Conservation (phyloP, 768 basidiomycete species). For the Boletus rubroflammeus region DNA sequence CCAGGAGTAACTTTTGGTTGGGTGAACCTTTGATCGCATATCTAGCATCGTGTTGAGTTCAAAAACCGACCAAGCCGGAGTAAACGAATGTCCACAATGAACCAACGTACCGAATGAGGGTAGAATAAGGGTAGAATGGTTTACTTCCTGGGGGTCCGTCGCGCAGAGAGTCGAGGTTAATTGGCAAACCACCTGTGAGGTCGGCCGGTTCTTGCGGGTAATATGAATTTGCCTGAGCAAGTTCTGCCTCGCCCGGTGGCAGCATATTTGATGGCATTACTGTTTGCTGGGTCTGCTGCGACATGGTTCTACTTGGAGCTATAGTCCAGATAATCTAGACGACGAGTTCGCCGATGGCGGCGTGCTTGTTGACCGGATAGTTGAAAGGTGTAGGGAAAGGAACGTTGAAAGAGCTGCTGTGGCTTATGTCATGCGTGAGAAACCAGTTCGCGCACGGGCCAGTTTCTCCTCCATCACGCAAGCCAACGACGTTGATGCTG, state of each 20-base stretch:
- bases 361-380: slow-evolving; percentile 23
- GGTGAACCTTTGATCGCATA: slow-evolving; percentile 92
- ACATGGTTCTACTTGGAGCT: slow-evolving; percentile 34
- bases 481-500: slow-evolving; percentile 16
- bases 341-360: slow-evolving; percentile 11
- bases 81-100: background rate
- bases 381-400: slow-evolving; percentile 30
- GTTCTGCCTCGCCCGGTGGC: slow-evolving; percentile 49
- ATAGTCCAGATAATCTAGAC: slow-evolving; percentile 8
- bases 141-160: slow-evolving; percentile 88
- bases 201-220: slow-evolving; percentile 77
- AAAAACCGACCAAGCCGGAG: background rate
- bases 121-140: slow-evolving; percentile 89
- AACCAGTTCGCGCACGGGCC: slow-evolving; percentile 56
- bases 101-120: slow-evolving; percentile 73
- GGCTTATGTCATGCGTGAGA: slow-evolving; percentile 52
- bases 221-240: slow-evolving; percentile 51
- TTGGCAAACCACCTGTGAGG: slow-evolving; percentile 78
- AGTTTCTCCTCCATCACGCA: slow-evolving; percentile 27
- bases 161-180: slow-evolving; percentile 81
- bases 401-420: slow-evolving; percentile 42
- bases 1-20: slow-evolving; percentile 77
- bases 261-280: slow-evolving; percentile 64
- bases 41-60: slow-evolving; percentile 36
- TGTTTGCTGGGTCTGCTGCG: slow-evolving; percentile 48